These are phyloP conservation scores for Podila minutissima DNA, from an alignment of 192 early-diverging fungal genomes.

Conservation along the genomic window DNA sequence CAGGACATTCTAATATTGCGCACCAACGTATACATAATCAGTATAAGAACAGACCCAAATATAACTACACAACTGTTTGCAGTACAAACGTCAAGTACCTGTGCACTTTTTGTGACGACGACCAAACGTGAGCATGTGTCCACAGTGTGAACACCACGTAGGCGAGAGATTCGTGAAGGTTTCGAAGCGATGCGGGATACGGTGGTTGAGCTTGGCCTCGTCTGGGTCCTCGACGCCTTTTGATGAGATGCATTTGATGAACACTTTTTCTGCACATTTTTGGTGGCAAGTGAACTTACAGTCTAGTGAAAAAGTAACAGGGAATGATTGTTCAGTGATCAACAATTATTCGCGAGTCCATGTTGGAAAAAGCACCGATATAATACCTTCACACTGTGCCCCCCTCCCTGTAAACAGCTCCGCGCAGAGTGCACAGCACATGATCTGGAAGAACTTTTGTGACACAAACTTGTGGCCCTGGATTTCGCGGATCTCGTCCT, in stretches of 20 bases:
- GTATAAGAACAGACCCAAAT: too few species aligned
- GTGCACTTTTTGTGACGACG: slow-evolving; percentile 62
- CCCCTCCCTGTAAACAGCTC: slow-evolving; percentile 93
- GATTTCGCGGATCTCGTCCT: slow-evolving; percentile 87
- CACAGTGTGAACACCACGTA: slow-evolving; percentile 98
- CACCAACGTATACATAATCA: background rate
- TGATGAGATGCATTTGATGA: slow-evolving; percentile 88
- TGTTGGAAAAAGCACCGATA: background rate
- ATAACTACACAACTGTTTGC: too few species aligned
- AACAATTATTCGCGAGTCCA: too few species aligned
- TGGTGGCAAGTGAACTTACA: slow-evolving; percentile 96
- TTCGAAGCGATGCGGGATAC: slow-evolving; percentile 97
- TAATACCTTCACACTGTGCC: slow-evolving; percentile 89
- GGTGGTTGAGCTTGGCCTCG: slow-evolving; percentile 81
- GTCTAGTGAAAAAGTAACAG: slow-evolving; percentile 54
- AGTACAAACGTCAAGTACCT: slow-evolving; percentile 38
- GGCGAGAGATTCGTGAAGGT: slow-evolving; percentile 81
- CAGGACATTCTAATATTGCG: slow-evolving; percentile 73
- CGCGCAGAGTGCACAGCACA: slow-evolving; percentile 96
- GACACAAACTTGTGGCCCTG: slow-evolving; percentile 95
- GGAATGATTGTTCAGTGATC: background rate
- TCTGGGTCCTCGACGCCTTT: slow-evolving; percentile 70
- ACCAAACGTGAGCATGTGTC: slow-evolving; percentile 92
- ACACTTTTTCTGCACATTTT: slow-evolving; percentile 84
- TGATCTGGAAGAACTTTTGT: slow-evolving; percentile 93